Percentiles rank a stretch among this genome's conserved stretches.
phyloP scores from a whole-genome alignment of 1,284 basidiomycete species.

The Rhodotorula mucilaginosa region DNA sequence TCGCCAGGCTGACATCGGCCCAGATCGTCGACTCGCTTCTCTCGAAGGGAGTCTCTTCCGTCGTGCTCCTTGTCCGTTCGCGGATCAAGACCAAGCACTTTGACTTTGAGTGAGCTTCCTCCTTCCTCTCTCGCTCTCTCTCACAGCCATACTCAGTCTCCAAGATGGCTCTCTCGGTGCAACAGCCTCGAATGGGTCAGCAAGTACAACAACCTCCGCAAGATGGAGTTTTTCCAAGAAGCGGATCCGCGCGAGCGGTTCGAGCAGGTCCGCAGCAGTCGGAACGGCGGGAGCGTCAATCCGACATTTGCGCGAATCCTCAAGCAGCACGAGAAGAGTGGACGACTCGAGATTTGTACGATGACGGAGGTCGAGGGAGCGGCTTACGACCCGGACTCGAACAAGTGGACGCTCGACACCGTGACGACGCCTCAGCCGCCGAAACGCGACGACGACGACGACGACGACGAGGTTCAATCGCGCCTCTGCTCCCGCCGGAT shows the following conservation, averaged over 20 bases:
- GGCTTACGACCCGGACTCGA: neutral
- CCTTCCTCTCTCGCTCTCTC: too few species aligned
- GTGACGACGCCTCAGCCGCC: neutral
- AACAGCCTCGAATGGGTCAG: neutral
- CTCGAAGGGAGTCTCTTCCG: slow-evolving; percentile 43
- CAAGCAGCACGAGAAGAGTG: slow-evolving; percentile 38
- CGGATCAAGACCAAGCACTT: slow-evolving; percentile 47
- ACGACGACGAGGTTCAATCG: neutral
- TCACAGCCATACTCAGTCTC: too few species aligned
- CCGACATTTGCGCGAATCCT: slow-evolving; percentile 45
- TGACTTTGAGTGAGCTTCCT: slow-evolving; percentile 33
- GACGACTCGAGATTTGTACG: slow-evolving; percentile 32
- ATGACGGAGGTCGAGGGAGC: slow-evolving; percentile 11
- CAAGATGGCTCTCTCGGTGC: too few species aligned
- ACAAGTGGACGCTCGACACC: slow-evolving; percentile 3
- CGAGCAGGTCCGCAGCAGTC: slow-evolving; percentile 42
- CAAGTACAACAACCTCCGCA: slow-evolving; percentile 33
- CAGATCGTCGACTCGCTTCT: slow-evolving; percentile 48
- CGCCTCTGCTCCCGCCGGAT: too few species aligned
- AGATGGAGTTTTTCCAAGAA: slow-evolving; percentile 48
- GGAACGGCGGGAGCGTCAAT: slow-evolving; percentile 46
- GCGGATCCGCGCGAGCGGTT: slow-evolving; percentile 41
- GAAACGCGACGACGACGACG: too few species aligned
- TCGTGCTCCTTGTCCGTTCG: slow-evolving; percentile 46
- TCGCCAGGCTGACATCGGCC: slow-evolving; percentile 47